Base-by-base conservation (phyloP, 2,329 filamentous ascomycete species). In the Aphanocladium album region DNA sequence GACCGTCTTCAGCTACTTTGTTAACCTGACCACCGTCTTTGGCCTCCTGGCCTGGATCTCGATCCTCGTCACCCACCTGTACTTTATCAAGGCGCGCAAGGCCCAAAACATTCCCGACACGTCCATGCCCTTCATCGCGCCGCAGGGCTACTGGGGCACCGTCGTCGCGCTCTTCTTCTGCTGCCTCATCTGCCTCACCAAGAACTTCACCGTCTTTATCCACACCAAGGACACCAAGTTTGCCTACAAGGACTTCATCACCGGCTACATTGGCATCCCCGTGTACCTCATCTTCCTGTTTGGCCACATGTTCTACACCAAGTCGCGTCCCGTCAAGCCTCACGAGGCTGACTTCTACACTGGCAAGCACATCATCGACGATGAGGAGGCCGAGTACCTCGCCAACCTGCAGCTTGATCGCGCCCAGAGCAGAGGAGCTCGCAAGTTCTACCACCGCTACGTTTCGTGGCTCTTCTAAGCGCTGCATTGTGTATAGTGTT, bases 141-240 rank as follows among this genome's bases (percentile, higher is more conserved):
- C 90, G 0, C 80, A 93, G 17, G 89, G 90, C n/a, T 75, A 85
- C 41, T 82, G 72, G 63, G 91, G 90, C 12, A 91, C 87, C 0
- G 85, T 85, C 69, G 77, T 78, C 62, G 88, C 88, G 0, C 79
- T 95, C 2, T 77, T 79, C 69, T 87, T 91, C 75, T 91, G 89
- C 75, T 80, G 82, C 68, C 70, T 95, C 37, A 89, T 95, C 63
- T 83, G 88, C 1, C 70, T 96, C 56, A 93, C 90, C 69, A 96
- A 95, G 82, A 93, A 91, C 79, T 95, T 86, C 74, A 80, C 83
- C 60, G 87, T 89, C 62, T 95, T 95, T 73, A 79, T 84, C 63
- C 71, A 67, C 69, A 76, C 66, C 78, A 80, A 74, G 67, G 66
- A 72, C 60, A 80, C 79, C 57, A 77, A 78, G 55, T 90, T 90